Percentiles rank a stretch among this genome's conserved stretches.
phyloP scores from a whole-genome alignment of 2,329 filamentous ascomycete genomes.

The Talaromyces sp. region DNA sequence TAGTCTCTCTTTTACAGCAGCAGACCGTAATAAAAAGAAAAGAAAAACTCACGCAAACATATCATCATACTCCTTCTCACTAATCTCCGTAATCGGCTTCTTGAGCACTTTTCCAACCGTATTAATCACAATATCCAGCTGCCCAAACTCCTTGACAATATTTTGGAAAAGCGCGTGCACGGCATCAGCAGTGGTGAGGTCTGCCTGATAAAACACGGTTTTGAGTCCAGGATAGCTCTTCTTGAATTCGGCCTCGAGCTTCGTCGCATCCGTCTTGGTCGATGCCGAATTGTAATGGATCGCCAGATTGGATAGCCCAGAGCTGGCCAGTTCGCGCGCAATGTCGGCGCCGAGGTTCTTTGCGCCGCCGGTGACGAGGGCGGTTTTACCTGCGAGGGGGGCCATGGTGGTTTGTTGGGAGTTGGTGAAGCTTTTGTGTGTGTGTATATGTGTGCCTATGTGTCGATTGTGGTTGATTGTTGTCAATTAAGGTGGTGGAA shows the following conservation, averaged over 20 bases:
- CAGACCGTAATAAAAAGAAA: background rate
- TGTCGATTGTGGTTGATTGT: background rate
- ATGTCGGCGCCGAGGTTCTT: constrained; percentile 41
- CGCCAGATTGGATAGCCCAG: constrained; percentile 32
- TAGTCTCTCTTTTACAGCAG: background rate
- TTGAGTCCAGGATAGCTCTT: constrained; percentile 26
- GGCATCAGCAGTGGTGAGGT: constrained; percentile 38
- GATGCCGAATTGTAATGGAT: constrained; percentile 41
- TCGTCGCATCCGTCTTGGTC: constrained; percentile 33
- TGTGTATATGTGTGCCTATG: no score
- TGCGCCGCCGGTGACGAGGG: constrained; percentile 40
- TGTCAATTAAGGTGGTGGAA: background rate
- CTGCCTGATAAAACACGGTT: constrained; percentile 40
- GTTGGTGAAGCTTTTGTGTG: background rate
- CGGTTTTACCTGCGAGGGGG: constrained; percentile 35
- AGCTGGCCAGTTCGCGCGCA: constrained; percentile 31
- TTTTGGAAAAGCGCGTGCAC: constrained; percentile 40
- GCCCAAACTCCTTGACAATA: constrained; percentile 38
- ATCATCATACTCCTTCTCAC: constrained; percentile 43
- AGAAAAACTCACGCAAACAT: constrained; percentile 41
- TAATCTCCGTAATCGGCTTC: constrained; percentile 43
- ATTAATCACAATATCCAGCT: constrained; percentile 49
- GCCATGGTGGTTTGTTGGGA: background rate
- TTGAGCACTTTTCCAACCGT: constrained; percentile 49
- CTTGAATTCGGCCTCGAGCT: constrained; percentile 36